Conservation (phyloP, 73 alveolate genomes). For the Tetrahymena malaccensis region DNA sequence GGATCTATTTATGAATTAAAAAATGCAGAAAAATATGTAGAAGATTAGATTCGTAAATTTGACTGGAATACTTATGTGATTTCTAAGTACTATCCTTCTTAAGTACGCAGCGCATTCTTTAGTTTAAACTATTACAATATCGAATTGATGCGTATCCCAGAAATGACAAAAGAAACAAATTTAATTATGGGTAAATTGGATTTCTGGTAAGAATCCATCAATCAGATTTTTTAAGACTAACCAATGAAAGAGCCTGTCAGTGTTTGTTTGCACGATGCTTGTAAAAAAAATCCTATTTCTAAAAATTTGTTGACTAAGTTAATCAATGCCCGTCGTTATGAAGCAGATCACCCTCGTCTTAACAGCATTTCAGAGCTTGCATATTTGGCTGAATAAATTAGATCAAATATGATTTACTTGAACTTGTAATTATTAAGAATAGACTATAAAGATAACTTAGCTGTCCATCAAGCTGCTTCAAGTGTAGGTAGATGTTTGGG, state of each 20-base stretch:
- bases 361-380: slow-evolving; percentile 17
- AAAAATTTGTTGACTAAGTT: slow-evolving; percentile 2
- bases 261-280: slow-evolving; percentile 11
- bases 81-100: slow-evolving; percentile 1
- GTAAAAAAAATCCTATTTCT: slow-evolving; percentile 26
- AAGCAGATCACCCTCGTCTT: slow-evolving; percentile 19
- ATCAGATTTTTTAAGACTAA: slow-evolving; percentile 14
- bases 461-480: background rate
- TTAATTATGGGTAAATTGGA: slow-evolving; percentile 16
- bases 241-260: slow-evolving; percentile 33
- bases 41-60: background rate
- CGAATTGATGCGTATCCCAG: slow-evolving; percentile 32
- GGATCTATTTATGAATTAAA: slow-evolving; percentile 19
- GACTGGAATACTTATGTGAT: slow-evolving; percentile 36
- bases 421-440: background rate
- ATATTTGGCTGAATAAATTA: slow-evolving; percentile 10
- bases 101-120: background rate
- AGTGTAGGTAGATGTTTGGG: slow-evolving; percentile 13
- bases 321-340: slow-evolving; percentile 5
- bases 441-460: slow-evolving; percentile 1
- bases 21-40: slow-evolving; percentile 13
- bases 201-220: slow-evolving; percentile 23
- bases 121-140: slow-evolving; percentile 9
- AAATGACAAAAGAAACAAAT: slow-evolving; percentile 24
- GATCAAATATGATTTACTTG: slow-evolving; percentile 3